Evolutionary conservation across 148 eudicot species (phyloP), one percentile per base, ranked within the genome.

Genomic region (Cornus controversa): DNA sequence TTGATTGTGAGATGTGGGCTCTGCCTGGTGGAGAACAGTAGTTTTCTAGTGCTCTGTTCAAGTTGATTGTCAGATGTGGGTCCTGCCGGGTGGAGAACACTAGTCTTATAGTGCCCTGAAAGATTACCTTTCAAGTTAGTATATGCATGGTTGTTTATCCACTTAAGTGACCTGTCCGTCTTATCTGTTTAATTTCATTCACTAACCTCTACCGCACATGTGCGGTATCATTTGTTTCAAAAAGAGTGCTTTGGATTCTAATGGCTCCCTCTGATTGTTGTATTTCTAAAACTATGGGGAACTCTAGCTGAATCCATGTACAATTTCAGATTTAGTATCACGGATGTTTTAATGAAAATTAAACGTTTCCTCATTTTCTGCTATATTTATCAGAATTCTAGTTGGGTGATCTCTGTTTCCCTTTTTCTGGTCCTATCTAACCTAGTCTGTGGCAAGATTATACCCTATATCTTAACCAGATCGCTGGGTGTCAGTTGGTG

Each of bases 341-440:
- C 20, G 8, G 31, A 62, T 10, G 0, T 64, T 27, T 36, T 60
- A 34, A 34, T 31, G 27, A 23, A 29, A 62, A 60, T 13, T 26
- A 24, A 36, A 57, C 20, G 9, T 53, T 26, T 50, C 22, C 22
- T 18, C 37, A n/a, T 10, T 53, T 54, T 72, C 66, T 64, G 58
- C 47, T 22, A 22, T 60, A 54, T 20, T 28, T 24, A 10, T 31
- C 10, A 20, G 47, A 73, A 7, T 29, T 58, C 16, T 31, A 27
- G 66, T 20, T 67, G 67, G 15, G 64, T 60, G 66, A 64, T 8
- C 26, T 73, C 20, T 58, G 75, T 9, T 73, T 57, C 47, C 24
- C 75, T 58, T 72, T 13, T 8, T 16, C 5, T n/a, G 47, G 31
- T 31, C 45, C 3, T 29, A 27, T 15, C 26, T 27, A 29, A 42